Conservation (phyloP, 495 filamentous ascomycete species). For the Podospora tetraspora region DNA sequence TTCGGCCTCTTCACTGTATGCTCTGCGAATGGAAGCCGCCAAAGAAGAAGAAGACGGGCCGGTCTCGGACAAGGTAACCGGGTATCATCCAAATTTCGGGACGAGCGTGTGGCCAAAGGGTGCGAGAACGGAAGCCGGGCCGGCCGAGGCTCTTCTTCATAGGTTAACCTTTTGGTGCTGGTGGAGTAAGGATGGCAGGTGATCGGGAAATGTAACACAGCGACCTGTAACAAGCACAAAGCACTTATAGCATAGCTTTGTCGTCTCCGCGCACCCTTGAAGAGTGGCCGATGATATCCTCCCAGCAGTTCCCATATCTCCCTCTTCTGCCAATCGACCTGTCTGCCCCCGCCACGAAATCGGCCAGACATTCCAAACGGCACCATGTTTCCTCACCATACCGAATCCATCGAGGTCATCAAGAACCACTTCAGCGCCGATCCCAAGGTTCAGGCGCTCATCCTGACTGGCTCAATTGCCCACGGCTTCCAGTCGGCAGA, state of each 20-base stretch:
- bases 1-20: too few relatives aligned
- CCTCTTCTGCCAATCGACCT: not conserved
- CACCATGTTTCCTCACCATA: constrained; percentile 20
- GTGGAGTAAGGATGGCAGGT: not conserved
- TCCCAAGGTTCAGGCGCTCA: constrained; percentile 17
- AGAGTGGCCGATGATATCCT: not conserved
- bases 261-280: not conserved
- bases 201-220: not conserved
- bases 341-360: not conserved
- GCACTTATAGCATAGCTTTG: not conserved
- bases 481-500: constrained; percentile 18
- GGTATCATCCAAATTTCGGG: not conserved
- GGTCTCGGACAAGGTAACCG: not conserved
- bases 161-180: not conserved
- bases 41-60: not conserved
- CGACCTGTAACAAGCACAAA: not conserved
- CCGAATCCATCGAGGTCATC: constrained; percentile 14
- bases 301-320: not conserved
- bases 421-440: constrained; percentile 14
- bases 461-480: constrained; percentile 23
- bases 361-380: not conserved
- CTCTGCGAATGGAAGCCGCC: not conserved
- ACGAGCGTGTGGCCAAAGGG: not conserved
- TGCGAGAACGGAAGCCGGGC: not conserved
- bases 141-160: not conserved